Conservation (phyloP, 73 alveolate genomes). For the Stentor roeselii region DNA sequence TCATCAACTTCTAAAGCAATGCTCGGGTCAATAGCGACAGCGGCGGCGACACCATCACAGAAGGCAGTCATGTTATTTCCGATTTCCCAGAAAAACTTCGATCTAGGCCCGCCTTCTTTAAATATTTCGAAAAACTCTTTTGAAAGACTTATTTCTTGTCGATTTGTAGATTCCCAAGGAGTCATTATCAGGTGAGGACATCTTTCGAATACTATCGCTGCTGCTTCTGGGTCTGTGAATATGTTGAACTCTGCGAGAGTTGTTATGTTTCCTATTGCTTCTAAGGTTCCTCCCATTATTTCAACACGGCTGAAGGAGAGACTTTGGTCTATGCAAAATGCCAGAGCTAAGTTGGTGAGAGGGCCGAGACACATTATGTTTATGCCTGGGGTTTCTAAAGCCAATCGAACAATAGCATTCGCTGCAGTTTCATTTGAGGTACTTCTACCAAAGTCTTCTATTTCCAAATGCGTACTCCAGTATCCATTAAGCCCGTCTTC, state of each 20-base stretch:
- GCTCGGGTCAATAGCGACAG: neutral
- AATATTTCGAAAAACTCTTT: neutral
- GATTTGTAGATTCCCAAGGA: conserved; percentile 34
- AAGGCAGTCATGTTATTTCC: neutral
- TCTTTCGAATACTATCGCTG: conserved; percentile 40
- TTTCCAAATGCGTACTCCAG: neutral
- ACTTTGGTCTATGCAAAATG: conserved; percentile 55
- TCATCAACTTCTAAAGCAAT: neutral
- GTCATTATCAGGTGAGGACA: conserved; percentile 27
- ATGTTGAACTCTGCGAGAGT: conserved; percentile 69
- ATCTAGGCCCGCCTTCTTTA: neutral
- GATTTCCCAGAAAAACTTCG: neutral
- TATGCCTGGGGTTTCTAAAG: neutral
- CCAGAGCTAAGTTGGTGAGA: conserved; percentile 63
- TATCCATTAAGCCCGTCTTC: neutral
- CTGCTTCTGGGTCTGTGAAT: conserved; percentile 72
- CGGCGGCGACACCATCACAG: neutral
- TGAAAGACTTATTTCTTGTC: neutral
- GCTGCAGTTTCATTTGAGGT: conserved; percentile 1
- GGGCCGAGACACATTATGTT: conserved; percentile 68
- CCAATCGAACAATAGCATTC: conserved; percentile 1
- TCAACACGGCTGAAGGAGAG: conserved; percentile 49
- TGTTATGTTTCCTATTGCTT: conserved; percentile 60
- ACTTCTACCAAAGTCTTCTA: neutral
- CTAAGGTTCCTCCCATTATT: conserved; percentile 69